phyloP scores from a whole-genome alignment of 192 early-diverging fungal genomes.

The Gryganskiella cystojenkinii region DNA sequence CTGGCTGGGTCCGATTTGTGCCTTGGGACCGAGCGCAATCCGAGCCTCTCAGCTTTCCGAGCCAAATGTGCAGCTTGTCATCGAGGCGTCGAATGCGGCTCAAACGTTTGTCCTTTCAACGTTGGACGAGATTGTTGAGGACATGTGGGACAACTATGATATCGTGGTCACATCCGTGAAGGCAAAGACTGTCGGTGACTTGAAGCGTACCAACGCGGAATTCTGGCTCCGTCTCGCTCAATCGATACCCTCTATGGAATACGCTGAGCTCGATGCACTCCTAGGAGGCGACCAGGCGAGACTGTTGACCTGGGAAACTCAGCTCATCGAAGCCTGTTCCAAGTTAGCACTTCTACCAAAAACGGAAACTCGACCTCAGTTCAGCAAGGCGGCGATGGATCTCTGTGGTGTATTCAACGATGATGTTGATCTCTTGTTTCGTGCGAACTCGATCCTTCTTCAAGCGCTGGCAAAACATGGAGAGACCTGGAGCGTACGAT shows the following conservation, averaged over 20 bases:
- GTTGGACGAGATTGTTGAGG: slow-evolving; percentile 4
- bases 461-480: slow-evolving; percentile 17
- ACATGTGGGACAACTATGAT: slow-evolving; percentile 35
- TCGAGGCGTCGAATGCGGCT: background rate
- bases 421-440: slow-evolving; percentile 20
- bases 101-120: background rate
- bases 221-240: slow-evolving; percentile 27
- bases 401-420: slow-evolving; percentile 30
- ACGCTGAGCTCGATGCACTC: background rate
- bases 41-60: background rate
- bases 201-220: slow-evolving; percentile 6
- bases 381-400: slow-evolving; percentile 8
- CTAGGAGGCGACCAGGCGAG: background rate
- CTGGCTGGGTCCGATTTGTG: slow-evolving; percentile 22
- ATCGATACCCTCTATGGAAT: background rate
- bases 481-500: slow-evolving; percentile 10
- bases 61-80: background rate
- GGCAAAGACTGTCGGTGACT: background rate
- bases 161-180: slow-evolving; percentile 3
- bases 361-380: slow-evolving; percentile 23
- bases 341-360: slow-evolving; percentile 29
- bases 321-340: slow-evolving; percentile 9
- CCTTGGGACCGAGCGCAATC: slow-evolving; percentile 12
- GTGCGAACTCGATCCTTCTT: slow-evolving; percentile 11
- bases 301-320: slow-evolving; percentile 23